Evolutionary conservation across 176 grass and related monocot species (phyloP).

Genomic region (Triticum aestivum): DNA sequence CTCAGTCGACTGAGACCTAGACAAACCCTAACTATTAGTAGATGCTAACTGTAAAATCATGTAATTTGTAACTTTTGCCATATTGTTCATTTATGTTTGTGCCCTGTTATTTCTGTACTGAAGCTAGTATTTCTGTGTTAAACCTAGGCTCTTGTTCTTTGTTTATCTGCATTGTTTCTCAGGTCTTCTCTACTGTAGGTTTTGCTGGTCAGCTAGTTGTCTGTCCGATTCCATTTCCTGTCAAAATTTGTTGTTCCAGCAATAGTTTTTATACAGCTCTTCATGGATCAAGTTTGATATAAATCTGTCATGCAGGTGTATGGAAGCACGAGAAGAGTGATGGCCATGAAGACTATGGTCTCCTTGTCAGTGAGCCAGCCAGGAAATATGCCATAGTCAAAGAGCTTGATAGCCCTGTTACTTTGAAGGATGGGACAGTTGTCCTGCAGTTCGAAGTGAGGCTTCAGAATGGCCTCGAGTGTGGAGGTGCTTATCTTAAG

Average conservation of each 20-base stretch:
- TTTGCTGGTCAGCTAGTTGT: neutral
- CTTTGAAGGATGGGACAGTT: constrained; percentile 67
- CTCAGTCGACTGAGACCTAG: no score
- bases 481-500: constrained; percentile 94
- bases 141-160: neutral
- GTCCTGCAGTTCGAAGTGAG: constrained; percentile 90
- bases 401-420: constrained; percentile 67
- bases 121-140: neutral
- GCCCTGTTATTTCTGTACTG: neutral
- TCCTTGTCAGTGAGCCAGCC: constrained; percentile 81
- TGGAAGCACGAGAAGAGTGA: constrained; percentile 91
- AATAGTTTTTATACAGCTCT: neutral
- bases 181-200: no score
- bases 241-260: neutral
- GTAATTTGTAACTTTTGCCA: neutral
- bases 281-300: neutral
- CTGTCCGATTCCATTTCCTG: neutral
- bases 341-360: constrained; percentile 91
- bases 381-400: constrained; percentile 95
- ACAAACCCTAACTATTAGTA: neutral
- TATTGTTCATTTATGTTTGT: neutral
- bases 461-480: constrained; percentile 92
- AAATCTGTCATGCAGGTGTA: neutral
- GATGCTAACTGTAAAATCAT: neutral
- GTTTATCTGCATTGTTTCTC: neutral